These are phyloP conservation scores for Clarireedia paspali DNA, from an alignment of 2,329 filamentous ascomycete species.

Conservation along the genomic window DNA sequence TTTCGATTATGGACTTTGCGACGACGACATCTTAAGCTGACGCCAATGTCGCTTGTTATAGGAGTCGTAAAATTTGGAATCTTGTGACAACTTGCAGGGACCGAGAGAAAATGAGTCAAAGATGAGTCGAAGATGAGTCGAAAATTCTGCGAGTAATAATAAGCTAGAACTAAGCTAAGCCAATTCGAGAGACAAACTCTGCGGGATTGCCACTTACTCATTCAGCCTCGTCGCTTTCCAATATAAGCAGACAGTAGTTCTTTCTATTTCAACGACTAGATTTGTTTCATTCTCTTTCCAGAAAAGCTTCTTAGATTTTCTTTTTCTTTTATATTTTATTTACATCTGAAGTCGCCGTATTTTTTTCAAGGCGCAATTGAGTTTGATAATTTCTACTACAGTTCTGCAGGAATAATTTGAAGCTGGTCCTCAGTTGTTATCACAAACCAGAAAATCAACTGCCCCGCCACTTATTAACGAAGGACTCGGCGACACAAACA, in stretches of 20 bases:
- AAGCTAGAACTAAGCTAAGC: too few relatives aligned
- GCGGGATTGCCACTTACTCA: not conserved
- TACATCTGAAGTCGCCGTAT: constrained; percentile 27
- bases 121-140: not conserved
- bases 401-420: not conserved
- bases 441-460: constrained; percentile 1
- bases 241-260: not conserved
- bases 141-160: too few relatives aligned
- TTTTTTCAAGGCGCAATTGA: constrained; percentile 25
- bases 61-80: not conserved
- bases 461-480: constrained; percentile 10
- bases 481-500: not conserved
- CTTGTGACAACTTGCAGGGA: not conserved
- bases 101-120: not conserved
- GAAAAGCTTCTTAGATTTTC: not conserved
- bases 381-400: not conserved
- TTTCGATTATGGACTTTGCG: too few relatives aligned
- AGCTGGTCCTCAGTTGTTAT: too few relatives aligned
- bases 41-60: too few relatives aligned
- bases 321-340: constrained; percentile 13
- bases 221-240: not conserved
- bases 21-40: too few relatives aligned
- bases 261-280: not conserved
- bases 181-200: too few relatives aligned
- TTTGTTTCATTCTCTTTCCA: not conserved